Evolutionary conservation across 345 rosid genomes (phyloP).

Genomic region (Brassica carinata): DNA sequence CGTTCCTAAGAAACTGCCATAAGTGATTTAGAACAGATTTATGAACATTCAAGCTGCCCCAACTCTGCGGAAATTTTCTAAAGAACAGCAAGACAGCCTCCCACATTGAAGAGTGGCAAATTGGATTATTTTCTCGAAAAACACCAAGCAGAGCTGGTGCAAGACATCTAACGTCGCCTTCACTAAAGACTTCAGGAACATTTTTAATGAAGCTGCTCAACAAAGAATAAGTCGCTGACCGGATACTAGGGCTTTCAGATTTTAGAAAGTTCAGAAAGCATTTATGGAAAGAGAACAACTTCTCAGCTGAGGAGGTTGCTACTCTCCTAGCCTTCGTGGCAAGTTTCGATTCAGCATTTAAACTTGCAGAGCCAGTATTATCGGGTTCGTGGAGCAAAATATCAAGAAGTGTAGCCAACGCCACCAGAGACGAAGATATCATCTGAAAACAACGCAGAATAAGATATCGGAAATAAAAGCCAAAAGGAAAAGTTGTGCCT

Average conservation of each 20-base stretch:
- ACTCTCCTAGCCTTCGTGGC: constrained; percentile 72
- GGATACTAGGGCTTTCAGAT: constrained; percentile 66
- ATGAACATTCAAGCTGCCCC: constrained; percentile 67
- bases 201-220: constrained; percentile 70
- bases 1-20: constrained; percentile 82
- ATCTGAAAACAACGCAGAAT: constrained; percentile 57
- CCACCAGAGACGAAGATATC: constrained; percentile 78
- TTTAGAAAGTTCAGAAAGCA: constrained; percentile 77
- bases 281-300: constrained; percentile 67
- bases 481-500: constrained; percentile 13
- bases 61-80: constrained; percentile 76
- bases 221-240: constrained; percentile 78
- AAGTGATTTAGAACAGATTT: constrained; percentile 61
- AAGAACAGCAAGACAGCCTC: constrained; percentile 76
- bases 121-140: constrained; percentile 84
- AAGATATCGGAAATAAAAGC: constrained; percentile 19
- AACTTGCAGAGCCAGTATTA: constrained; percentile 61
- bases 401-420: constrained; percentile 86
- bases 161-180: constrained; percentile 61
- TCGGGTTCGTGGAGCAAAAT: constrained; percentile 58
- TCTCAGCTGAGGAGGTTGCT: constrained; percentile 76
- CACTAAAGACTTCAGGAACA: constrained; percentile 69
- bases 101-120: constrained; percentile 94
- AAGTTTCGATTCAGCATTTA: constrained; percentile 60
- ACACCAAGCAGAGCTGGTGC: constrained; percentile 77